phyloP scores from a whole-genome alignment of 352 stramenopile genomes.

The Globisporangium okanoganense region DNA sequence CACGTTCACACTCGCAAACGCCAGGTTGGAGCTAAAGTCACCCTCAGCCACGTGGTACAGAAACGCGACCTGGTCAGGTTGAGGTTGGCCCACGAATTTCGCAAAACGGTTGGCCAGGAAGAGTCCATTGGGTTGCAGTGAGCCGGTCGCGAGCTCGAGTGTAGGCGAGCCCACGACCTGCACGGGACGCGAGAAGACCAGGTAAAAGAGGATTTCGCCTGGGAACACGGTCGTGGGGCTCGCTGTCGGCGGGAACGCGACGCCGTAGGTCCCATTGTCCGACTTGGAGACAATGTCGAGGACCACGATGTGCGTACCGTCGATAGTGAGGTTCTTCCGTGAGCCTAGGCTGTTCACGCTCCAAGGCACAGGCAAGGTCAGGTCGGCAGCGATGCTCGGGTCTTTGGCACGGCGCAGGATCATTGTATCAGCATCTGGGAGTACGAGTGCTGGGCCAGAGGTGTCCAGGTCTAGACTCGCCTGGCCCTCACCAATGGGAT shows the following conservation, averaged over 20 bases:
- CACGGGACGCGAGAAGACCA: constrained; percentile 59
- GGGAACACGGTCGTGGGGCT: constrained; percentile 48
- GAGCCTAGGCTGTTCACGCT: constrained; percentile 23
- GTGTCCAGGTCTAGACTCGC: constrained; percentile 25
- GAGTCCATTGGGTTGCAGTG: constrained; percentile 35
- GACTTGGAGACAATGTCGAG: constrained; percentile 45
- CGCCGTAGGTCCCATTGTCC: constrained; percentile 47
- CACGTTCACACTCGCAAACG: constrained; percentile 40
- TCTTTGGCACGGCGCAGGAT: constrained; percentile 32
- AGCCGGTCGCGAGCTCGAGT: constrained; percentile 58
- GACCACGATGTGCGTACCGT: constrained; percentile 40
- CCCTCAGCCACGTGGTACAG: constrained; percentile 57
- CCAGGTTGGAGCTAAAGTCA: constrained; percentile 52
- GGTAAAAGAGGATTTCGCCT: constrained; percentile 64
- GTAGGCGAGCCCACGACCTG: constrained; percentile 38
- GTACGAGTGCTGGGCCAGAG: constrained; percentile 19
- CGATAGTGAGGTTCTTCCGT: constrained; percentile 37
- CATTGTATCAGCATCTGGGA: constrained; percentile 17
- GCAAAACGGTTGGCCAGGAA: constrained; percentile 47
- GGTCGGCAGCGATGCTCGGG: constrained; percentile 28
- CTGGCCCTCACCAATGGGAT: constrained; percentile 35
- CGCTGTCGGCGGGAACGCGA: constrained; percentile 44
- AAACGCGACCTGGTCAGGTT: constrained; percentile 48
- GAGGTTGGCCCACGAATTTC: constrained; percentile 37
- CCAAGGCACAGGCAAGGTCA: constrained; percentile 26